Base-by-base conservation (phyloP, 2,329 filamentous ascomycete genomes). In the Claviceps humidiphila region DNA sequence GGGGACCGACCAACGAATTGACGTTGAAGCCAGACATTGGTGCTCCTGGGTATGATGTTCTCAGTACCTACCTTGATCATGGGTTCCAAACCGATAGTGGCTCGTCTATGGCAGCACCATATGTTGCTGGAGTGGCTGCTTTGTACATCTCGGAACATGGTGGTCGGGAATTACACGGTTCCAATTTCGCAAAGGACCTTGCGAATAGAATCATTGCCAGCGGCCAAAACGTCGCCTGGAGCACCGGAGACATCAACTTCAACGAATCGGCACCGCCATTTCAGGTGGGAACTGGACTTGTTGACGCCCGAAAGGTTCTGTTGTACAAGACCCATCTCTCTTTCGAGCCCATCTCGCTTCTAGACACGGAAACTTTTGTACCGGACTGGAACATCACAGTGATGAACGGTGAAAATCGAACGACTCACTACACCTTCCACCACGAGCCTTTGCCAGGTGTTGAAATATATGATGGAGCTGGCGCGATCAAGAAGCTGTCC, bases 21-120 rank as follows among this genome's bases (percentile, higher is more conserved):
- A 63, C 71, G 30, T 64, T 77, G 50, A 77, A 76, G 57, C 74
- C 75, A 4, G 71, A 78, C 47, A 63, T 78, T 48, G 69, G 70
- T 14, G 70, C 73, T 0, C 74, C 75, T 1, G 75, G 76, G 13
- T 70, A 69, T 49, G 64, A 70, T 34, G 76, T 80, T 47, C 65
- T 75, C 51, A 76, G 73, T 44, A 78, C 75, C 2, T 72, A 70
- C 45, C 67, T 71, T 1, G 62, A 70, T 24, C 64, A 66, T 24
- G 57, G 54, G 9, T 80, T 76, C 55, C 68, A 68, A 14, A 64
- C 73, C 6, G 64, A 74, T 51, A 73, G 69, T 45, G 77, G 77
- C 45, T 80, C 78, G 0, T 78, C 74, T 1, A 80, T 81, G 77
- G 72, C 76, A 1, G 72, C 72, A 5, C 76, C 76, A 0, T 76